A percentile compares a stretch with the other conserved stretches of the same genome.
Evolutionary conservation across 371 early-diverging fungal genomes (phyloP).

Genomic region (Gilbertella persicaria): DNA sequence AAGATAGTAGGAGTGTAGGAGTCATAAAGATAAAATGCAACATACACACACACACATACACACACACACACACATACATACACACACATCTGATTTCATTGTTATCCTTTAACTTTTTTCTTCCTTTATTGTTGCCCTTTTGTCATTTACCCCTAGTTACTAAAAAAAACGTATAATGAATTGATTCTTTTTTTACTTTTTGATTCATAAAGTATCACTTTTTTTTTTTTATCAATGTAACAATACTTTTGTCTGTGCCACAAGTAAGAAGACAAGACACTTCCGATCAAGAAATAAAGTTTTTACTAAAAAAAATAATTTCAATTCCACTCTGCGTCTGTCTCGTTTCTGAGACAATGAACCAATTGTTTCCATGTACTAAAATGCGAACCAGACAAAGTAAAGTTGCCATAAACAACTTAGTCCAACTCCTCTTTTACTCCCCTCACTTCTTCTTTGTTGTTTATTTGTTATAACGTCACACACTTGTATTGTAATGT

Average conservation of each 20-base stretch:
- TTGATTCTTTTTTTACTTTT: too few species aligned
- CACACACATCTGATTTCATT: not conserved
- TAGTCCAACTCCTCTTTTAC: not conserved
- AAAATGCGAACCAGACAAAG: not conserved
- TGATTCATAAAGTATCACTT: too few species aligned
- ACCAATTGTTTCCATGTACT: not conserved
- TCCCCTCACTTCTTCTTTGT: not conserved
- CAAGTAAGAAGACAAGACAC: not conserved
- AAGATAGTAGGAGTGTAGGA: not conserved
- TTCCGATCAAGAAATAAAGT: not conserved
- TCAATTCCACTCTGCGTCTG: not conserved
- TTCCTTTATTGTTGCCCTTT: too few species aligned
- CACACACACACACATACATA: too few species aligned
- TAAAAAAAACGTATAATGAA: too few species aligned
- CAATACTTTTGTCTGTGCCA: not conserved
- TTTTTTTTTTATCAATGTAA: too few species aligned
- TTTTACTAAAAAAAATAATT: not conserved
- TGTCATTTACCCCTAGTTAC: too few species aligned
- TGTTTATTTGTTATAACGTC: not conserved
- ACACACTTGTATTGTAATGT: not conserved
- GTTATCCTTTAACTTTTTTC: too few species aligned
- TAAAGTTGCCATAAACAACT: not conserved
- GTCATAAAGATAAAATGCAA: not conserved
- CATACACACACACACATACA: too few species aligned
- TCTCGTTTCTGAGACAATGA: not conserved